Percentiles rank a stretch among this genome's conserved stretches.
Conservation (phyloP, 129 eudicot species). For the Ambrosia trifida region DNA sequence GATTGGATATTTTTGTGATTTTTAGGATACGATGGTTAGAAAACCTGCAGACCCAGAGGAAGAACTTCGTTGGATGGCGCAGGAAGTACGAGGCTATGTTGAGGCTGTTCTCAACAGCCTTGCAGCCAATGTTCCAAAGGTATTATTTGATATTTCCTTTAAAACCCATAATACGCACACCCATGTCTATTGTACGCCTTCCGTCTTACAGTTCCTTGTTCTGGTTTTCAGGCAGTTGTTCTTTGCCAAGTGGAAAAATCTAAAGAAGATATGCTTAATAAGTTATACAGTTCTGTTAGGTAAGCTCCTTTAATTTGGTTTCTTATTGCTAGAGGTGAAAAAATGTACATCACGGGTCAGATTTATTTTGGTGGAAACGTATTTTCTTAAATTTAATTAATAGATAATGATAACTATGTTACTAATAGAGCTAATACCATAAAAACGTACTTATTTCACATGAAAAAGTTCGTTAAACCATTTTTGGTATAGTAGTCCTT, state of each 20-base stretch:
- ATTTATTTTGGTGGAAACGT: neutral
- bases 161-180: neutral
- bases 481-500: neutral
- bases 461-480: neutral
- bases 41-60: conserved; percentile 98
- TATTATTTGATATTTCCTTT: conserved; percentile 21
- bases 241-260: conserved; percentile 99
- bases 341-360: neutral
- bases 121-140: conserved; percentile 99
- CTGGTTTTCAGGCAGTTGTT: conserved; percentile 78
- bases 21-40: conserved; percentile 85
- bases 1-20: neutral
- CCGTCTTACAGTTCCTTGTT: neutral
- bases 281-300: conserved; percentile 94
- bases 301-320: conserved; percentile 34
- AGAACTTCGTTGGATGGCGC: conserved; percentile 99
- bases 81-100: conserved; percentile 97
- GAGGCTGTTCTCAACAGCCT: conserved; percentile 99
- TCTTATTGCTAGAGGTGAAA: neutral
- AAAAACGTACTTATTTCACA: neutral
- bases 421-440: neutral
- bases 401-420: neutral
- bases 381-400: neutral
- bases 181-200: neutral
- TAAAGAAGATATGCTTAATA: conserved; percentile 98